Evolutionary conservation across 441 rosid species (phyloP), one percentile per base, ranked within the genome.

Genomic region (Codiaeum variegatum): DNA sequence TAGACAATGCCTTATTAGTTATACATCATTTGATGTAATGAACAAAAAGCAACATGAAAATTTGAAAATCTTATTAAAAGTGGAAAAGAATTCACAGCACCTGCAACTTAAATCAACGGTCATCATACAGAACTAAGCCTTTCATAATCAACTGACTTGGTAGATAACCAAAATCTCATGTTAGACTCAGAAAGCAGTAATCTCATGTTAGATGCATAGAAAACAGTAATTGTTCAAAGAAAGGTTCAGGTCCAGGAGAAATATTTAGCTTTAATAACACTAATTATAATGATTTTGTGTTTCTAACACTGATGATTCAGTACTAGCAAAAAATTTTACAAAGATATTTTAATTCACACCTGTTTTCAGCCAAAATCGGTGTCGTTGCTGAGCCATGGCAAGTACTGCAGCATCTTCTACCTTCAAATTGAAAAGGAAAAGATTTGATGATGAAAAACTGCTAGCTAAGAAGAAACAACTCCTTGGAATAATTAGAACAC

Each of bases 321-420:
- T 52, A 32, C 12, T 21, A 58, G 29, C 9, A 62, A 36, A 6
- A 24, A 19, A 13, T 3, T 11, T 7, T 56, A 3, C 9, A 36
- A 26, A 16, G 19, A 19, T 9, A 1, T 3, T 66, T 71, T 11
- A 29, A 32, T 40, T 60, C 69, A 54, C 73, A 85, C 88, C 86
- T 74, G 79, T 64, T 85, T 83, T 91, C 10, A 79, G 73, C 19
- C 72, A 76, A 74, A 56, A 74, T 59, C 51, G 46, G 38, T 85
- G 86, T 66, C 99, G 86, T 31, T 79, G 71, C 75, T 83, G 88
- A 69, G 97, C 97, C 93, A 94, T 84, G 72, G 90, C 87, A 74
- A 80, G 85, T 71, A 93, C 88, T 68, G 89, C 85, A 44, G 95
- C 94, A 63, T 92, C 98, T 84, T 86, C 95, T 77, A 86, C 89